Evolutionary conservation across 495 filamentous ascomycete genomes (phyloP).

Genomic region (Podospora bellae-mahoneyi): DNA sequence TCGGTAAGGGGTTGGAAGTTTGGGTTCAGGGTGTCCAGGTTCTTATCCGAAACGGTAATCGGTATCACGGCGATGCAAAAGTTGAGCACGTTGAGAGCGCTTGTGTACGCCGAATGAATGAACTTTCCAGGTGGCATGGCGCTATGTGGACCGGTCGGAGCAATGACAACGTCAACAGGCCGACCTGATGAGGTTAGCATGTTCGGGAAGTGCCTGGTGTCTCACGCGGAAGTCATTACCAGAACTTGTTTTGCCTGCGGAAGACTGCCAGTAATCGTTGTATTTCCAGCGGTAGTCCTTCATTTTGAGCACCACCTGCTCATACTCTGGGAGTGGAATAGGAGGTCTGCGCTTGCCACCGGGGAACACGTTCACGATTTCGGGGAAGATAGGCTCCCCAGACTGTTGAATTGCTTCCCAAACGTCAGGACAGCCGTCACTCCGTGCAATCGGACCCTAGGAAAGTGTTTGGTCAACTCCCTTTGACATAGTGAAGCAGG

Average conservation of each 20-base stretch:
- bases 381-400: background rate
- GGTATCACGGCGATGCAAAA: background rate
- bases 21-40: background rate
- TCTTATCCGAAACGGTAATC: background rate
- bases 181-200: constrained; percentile 22
- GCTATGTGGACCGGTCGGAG: constrained; percentile 26
- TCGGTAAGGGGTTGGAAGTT: background rate
- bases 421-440: background rate
- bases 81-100: background rate
- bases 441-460: background rate
- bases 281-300: background rate
- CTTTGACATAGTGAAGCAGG: background rate
- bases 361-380: background rate
- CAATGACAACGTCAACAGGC: background rate
- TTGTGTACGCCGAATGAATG: background rate
- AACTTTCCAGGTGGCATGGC: background rate
- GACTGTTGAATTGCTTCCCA: background rate
- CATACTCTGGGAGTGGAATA: background rate
- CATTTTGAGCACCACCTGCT: background rate
- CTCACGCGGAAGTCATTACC: too few relatives aligned
- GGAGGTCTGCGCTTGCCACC: background rate
- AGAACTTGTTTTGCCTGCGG: constrained; percentile 9
- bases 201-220: too few relatives aligned
- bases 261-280: background rate
- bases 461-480: background rate